A percentile compares a stretch with the other conserved stretches of the same genome.
Conservation (phyloP, 768 basidiomycete genomes). For the Floccularia luteovirens region DNA sequence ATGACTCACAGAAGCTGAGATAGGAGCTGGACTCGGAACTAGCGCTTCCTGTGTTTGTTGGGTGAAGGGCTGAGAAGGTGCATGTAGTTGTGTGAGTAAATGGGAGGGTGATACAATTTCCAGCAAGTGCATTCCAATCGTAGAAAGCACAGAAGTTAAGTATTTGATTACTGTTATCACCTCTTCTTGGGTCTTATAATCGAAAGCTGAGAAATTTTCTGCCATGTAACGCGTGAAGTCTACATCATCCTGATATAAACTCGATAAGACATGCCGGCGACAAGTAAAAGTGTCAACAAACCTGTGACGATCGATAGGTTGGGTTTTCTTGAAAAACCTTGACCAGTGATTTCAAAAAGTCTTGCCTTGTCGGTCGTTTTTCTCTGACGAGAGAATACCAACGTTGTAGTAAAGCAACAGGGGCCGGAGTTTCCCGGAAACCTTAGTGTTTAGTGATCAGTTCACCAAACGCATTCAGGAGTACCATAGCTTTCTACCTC, state of each 20-base stretch:
- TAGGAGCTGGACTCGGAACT: neutral
- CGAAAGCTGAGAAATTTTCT: slow-evolving; percentile 87
- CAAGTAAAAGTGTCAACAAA: slow-evolving; percentile 12
- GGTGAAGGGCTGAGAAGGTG: slow-evolving; percentile 11
- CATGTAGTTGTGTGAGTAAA: slow-evolving; percentile 54
- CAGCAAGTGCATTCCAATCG: slow-evolving; percentile 75
- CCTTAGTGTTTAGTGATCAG: slow-evolving; percentile 28
- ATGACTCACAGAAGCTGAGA: neutral
- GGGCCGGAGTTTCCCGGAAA: slow-evolving; percentile 54
- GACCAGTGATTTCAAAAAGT: slow-evolving; percentile 78
- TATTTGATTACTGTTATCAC: slow-evolving; percentile 77
- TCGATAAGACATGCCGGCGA: neutral
- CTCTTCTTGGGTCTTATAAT: slow-evolving; percentile 96
- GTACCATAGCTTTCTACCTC: slow-evolving; percentile 38
- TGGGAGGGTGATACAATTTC: slow-evolving; percentile 68
- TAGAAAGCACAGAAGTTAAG: slow-evolving; percentile 69
- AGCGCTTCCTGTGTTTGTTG: slow-evolving; percentile 5
- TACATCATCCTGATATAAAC: slow-evolving; percentile 57
- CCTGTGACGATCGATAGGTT: slow-evolving; percentile 49
- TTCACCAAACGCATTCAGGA: neutral
- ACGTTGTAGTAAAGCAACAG: slow-evolving; percentile 71
- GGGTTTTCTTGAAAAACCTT: slow-evolving; percentile 77
- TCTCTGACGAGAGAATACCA: slow-evolving; percentile 94
- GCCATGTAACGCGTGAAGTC: slow-evolving; percentile 89
- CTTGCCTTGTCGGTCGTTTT: slow-evolving; percentile 78